phyloP scores from a whole-genome alignment of 768 basidiomycete genomes.

The Lentinus brumalis region DNA sequence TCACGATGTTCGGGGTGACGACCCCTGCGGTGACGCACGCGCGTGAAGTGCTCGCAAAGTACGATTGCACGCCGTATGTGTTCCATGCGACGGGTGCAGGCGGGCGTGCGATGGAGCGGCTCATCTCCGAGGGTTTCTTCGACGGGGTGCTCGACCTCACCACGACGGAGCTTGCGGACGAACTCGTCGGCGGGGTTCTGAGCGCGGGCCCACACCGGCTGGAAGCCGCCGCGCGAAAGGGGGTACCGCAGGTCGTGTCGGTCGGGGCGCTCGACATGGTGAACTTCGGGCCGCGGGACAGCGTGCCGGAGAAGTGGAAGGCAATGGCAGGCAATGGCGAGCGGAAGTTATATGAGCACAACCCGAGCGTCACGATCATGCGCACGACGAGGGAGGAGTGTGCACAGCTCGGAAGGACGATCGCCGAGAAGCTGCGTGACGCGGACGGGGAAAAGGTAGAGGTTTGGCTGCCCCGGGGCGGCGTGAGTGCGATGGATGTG shows the following conservation, averaged over 20 bases:
- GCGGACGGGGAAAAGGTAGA: conserved; percentile 12
- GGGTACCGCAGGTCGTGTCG: conserved; percentile 25
- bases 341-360: conserved; percentile 17
- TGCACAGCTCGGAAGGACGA: conserved; percentile 8
- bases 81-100: conserved; percentile 25
- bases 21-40: conserved; percentile 25
- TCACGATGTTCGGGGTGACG: conserved; percentile 27
- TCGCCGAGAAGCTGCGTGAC: conserved; percentile 14
- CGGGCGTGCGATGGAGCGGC: conserved; percentile 22
- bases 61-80: conserved; percentile 23
- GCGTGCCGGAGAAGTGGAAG: conserved; percentile 17
- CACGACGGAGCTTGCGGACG: conserved; percentile 25
- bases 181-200: conserved; percentile 22
- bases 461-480: conserved; percentile 20
- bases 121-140: conserved; percentile 17
- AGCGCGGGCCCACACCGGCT: conserved; percentile 24
- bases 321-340: not conserved
- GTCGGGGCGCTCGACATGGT: conserved; percentile 26
- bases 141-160: conserved; percentile 25
- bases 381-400: conserved; percentile 22
- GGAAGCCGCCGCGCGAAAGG: conserved; percentile 13
- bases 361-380: conserved; percentile 22
- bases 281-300: conserved; percentile 22
- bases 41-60: conserved; percentile 16
- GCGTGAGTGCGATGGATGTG: conserved; percentile 16